Conservation (phyloP, 2,329 filamentous ascomycete species). For the Aspergillus pseudoterreus region DNA sequence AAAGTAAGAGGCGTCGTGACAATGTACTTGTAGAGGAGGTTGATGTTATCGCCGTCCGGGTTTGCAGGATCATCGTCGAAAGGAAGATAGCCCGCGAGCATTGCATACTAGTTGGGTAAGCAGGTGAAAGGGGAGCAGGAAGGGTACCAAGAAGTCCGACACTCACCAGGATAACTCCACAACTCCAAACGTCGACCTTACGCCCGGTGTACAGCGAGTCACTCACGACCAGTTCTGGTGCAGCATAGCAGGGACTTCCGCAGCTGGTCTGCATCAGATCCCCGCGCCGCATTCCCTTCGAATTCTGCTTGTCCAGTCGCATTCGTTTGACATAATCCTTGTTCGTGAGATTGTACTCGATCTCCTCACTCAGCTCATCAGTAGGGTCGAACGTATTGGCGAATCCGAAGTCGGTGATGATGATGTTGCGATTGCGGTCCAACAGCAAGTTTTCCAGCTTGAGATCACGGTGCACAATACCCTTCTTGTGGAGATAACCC, state of each 20-base stretch:
- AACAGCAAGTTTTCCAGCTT: conserved; percentile 95
- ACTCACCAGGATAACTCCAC: conserved; percentile 93
- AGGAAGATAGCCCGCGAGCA: conserved; percentile 94
- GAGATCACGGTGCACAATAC: conserved; percentile 93
- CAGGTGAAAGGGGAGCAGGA: conserved; percentile 1
- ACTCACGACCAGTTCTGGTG: conserved; percentile 93
- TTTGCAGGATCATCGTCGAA: conserved; percentile 99
- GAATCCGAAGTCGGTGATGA: conserved; percentile 99
- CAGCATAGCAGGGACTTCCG: conserved; percentile 95
- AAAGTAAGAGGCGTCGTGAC: conserved; percentile 95
- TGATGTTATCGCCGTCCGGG: conserved; percentile 98
- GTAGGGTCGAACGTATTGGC: conserved; percentile 92
- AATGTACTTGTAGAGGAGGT: conserved; percentile 98
- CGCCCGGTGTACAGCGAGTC: conserved; percentile 95
- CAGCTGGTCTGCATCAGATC: conserved; percentile 99
- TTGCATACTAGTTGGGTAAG: conserved; percentile 73
- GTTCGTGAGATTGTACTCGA: conserved; percentile 81
- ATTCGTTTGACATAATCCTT: conserved; percentile 82
- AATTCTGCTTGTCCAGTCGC: conserved; percentile 75
- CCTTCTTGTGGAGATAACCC: conserved; percentile 96
- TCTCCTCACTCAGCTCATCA: conserved; percentile 84
- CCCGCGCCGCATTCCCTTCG: conserved; percentile 74
- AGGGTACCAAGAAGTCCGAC: neutral
- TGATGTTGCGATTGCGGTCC: conserved; percentile 96
- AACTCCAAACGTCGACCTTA: conserved; percentile 99